These are phyloP conservation scores for Tubosaeta brunneosetosa DNA, from an alignment of 768 basidiomycete genomes.

Conservation along the genomic window DNA sequence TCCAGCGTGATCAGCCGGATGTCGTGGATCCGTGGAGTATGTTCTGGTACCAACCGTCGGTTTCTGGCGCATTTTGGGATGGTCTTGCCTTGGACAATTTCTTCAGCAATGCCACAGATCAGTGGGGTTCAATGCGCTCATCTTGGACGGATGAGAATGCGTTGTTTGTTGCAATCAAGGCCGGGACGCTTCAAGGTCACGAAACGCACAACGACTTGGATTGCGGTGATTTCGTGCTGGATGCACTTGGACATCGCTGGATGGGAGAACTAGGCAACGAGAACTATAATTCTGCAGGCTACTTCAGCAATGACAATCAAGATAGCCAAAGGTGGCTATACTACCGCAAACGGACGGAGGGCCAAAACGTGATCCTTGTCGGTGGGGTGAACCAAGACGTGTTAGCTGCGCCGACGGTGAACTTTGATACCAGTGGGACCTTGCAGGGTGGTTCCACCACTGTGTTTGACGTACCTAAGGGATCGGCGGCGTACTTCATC, in stretches of 20 bases:
- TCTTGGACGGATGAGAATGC: conserved; percentile 89
- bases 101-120: conserved; percentile 67
- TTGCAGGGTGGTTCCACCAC: conserved; percentile 85
- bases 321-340: conserved; percentile 76
- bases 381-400: conserved; percentile 78
- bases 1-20: conserved; percentile 87
- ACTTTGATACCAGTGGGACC: conserved; percentile 52
- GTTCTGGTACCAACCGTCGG: conserved; percentile 90
- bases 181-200: conserved; percentile 72
- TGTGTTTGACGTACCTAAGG: conserved; percentile 53
- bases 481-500: conserved; percentile 80
- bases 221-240: conserved; percentile 90
- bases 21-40: conserved; percentile 81
- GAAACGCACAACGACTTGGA: conserved; percentile 97
- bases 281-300: conserved; percentile 70
- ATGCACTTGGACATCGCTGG: conserved; percentile 91
- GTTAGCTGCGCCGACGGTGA: conserved; percentile 51
- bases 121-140: conserved; percentile 90
- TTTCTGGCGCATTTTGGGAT: conserved; percentile 90
- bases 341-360: conserved; percentile 95
- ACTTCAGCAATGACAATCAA: conserved; percentile 76
- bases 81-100: conserved; percentile 74
- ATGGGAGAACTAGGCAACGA: conserved; percentile 91
- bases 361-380: conserved; percentile 91
- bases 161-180: conserved; percentile 84